Evolutionary conservation across 495 filamentous ascomycete species (phyloP), one percentile per base, ranked within the genome.

Genomic region (Talaromyces ruber): DNA sequence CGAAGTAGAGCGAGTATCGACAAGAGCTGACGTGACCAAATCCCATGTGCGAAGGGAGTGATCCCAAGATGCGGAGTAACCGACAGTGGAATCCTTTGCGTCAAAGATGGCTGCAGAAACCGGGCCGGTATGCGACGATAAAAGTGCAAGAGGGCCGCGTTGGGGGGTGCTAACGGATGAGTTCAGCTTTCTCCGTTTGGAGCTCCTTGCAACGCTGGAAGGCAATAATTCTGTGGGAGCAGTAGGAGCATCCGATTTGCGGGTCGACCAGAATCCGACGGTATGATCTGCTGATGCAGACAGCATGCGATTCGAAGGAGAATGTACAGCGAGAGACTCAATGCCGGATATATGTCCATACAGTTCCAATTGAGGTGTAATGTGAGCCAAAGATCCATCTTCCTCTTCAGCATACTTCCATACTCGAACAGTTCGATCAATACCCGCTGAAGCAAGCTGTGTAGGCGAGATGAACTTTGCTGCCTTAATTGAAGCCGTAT

Each of bases 41-140:
- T 98, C 94, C 83, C 96, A 89, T 0, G 94, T 98, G 25, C 85
- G 86, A 63, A 97, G 77, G 0, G 89, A 88, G 74, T 96, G 92
- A 77, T 98, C 94, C 80, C 88, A 88, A 22, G 90, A 92, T 2
- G 83, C 81, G 0, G 91, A 92, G 79, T 98, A 97, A 32, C 88
- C 93, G 25, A 98, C 88, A 11, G 89, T 97, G 28, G 85, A 72
- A 76, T 97, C 94, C 52, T 81, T 80, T 1, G 86, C 88, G 70
- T 93, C 88, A 77, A 98, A 98, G 37, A 90, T 82, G 21, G 86
- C 88, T 32, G 84, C 86, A 1, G 87, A 86, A 12, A 93, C 88
- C 3, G 88, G 82, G 0, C 81, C 81, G 1, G 81, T 85, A 79
- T 97, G 93, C 21, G 83, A 82, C 2, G 80, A 78, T 58, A 96